Evolutionary conservation across 345 rosid species (phyloP).

Genomic region (Eucalyptus pumila): DNA sequence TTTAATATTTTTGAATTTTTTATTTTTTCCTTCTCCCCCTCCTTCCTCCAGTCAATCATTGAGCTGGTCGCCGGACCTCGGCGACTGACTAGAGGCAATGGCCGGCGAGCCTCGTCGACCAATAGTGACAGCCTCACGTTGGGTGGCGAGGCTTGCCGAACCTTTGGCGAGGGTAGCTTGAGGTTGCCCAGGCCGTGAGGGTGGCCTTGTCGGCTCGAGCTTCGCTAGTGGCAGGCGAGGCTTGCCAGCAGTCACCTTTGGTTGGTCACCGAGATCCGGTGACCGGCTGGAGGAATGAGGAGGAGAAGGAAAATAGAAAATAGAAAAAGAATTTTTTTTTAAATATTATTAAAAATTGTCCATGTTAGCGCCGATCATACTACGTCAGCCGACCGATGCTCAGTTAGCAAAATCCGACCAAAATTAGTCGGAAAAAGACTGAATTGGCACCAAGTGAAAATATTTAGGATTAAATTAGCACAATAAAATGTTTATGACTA

Average conservation of each 20-base stretch:
- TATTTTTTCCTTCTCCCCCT: no score
- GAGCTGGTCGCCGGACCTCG: rapidly evolving
- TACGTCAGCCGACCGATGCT: rapidly evolving
- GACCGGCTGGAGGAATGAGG: rapidly evolving
- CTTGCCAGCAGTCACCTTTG: rapidly evolving
- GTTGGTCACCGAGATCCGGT: rapidly evolving
- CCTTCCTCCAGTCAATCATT: rapidly evolving
- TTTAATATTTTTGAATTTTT: no score
- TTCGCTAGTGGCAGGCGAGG: rapidly evolving
- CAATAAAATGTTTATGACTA: rapidly evolving
- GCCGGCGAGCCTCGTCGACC: rapidly evolving
- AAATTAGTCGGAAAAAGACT: rapidly evolving
- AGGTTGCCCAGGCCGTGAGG: rapidly evolving
- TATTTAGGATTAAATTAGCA: rapidly evolving
- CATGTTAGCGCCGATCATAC: rapidly evolving
- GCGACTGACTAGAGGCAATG: rapidly evolving
- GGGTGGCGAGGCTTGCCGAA: rapidly evolving
- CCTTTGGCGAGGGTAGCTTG: no score
- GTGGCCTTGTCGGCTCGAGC: no score
- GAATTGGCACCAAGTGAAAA: rapidly evolving
- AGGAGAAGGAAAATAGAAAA: no score
- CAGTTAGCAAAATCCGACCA: rapidly evolving
- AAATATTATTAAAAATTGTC: rapidly evolving
- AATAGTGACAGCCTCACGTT: rapidly evolving
- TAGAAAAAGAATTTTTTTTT: rapidly evolving